Percentiles rank a stretch among this genome's conserved stretches.
phyloP scores from a whole-genome alignment of 441 rosid genomes.

The Adansonia madagascariensis region DNA sequence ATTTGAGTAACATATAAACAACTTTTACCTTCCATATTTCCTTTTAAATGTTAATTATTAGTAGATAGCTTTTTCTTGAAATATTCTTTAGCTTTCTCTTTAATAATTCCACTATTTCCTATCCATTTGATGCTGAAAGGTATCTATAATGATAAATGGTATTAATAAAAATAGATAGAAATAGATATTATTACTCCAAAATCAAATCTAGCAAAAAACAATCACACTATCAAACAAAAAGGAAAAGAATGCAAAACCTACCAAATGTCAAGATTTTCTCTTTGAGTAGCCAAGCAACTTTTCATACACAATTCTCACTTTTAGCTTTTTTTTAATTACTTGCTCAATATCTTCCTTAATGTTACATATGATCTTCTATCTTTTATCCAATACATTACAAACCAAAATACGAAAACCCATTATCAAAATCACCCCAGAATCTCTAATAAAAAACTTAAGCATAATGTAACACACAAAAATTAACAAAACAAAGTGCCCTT shows the following conservation, averaged over 20 bases:
- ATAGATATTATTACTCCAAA: not conserved
- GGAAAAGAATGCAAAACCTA: conserved; percentile 52
- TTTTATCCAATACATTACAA: conserved; percentile 92
- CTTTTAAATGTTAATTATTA: not conserved
- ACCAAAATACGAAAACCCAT: conserved; percentile 30
- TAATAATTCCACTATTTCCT: not conserved
- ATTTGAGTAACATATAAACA: too few species aligned
- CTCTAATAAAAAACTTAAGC: not conserved
- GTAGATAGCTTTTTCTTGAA: not conserved
- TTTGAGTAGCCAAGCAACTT: conserved; percentile 91
- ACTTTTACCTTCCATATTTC: too few species aligned
- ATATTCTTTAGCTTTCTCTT: not conserved
- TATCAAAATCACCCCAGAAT: not conserved
- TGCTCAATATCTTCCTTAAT: conserved; percentile 71
- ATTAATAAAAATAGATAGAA: too few species aligned
- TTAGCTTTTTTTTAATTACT: conserved; percentile 57
- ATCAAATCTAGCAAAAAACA: not conserved
- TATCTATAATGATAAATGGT: too few species aligned
- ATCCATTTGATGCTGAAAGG: not conserved
- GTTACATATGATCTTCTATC: conserved; percentile 92
- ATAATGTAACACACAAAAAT: not conserved
- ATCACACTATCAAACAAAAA: not conserved
- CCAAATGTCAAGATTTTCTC: conserved; percentile 96
- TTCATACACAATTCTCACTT: conserved; percentile 70
- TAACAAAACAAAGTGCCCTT: conserved; percentile 4